Evolutionary conservation across 805 yeast species (phyloP), one percentile per base, ranked within the genome.

Genomic region (Yarrowia yakushimensis): DNA sequence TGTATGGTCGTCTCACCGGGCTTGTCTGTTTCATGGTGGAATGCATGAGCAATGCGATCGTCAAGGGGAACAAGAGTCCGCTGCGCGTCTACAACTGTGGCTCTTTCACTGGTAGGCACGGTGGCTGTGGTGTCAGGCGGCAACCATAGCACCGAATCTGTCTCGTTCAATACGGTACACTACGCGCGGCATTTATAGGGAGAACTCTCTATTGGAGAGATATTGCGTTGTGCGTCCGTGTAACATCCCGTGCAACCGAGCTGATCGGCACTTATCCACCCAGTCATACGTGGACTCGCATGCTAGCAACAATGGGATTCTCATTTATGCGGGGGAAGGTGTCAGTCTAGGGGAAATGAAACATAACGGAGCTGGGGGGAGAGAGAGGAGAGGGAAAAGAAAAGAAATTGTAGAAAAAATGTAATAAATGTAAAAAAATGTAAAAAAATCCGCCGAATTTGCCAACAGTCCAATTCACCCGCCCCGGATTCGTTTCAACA

Each of bases 1-100:
- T 46, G 37, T 39, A 15, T 17, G 13, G 27, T 45, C 30, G 55
- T 39, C 55, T 23, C 20, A 31, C 27, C 28, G 28, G 55, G 55
- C 55, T 48, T 48, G 55, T 48, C 55, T 33, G 55, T 48, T 48
- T 48, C 55, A 48, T 28, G 55, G 55, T 48, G 55, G 55, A 48
- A 48, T 48, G 55, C 55, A 48, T 48, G 39, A 22, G 39, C 39
- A 48, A 48, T 48, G 55, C 55, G 55, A 48, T 31, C 39, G 18
- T 48, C 55, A 48, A 48, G 55, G 55, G 55, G 54, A 27, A 27
- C 50, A 27, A 45, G 50, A 36, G 36, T 45, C 13, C 36, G 30
- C 6, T 8, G 27, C 52, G 52, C 52, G 52, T 45, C 27, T 45
- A 45, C 18, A 28, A n/a, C 27, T 30, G 33, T 3, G 18, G 4